A percentile compares a stretch with the other conserved stretches of the same genome.
These are phyloP conservation scores for Phytopythium delawarense DNA, from an alignment of 352 stramenopile species.

Conservation along the genomic window DNA sequence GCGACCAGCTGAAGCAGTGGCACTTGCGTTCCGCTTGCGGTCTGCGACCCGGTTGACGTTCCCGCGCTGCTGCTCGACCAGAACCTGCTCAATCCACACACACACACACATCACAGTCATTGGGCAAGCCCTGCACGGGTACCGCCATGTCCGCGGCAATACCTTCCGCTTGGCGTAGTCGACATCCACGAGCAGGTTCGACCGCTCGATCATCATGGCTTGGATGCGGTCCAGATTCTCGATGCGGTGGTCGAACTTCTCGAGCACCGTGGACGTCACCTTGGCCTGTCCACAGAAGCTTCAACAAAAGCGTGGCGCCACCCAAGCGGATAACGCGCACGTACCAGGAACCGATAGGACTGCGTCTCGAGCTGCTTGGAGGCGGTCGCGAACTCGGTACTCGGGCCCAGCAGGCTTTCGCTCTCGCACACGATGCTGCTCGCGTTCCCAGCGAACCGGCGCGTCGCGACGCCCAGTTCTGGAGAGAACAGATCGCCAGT, in stretches of 20 bases:
- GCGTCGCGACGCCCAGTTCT: constrained; percentile 8
- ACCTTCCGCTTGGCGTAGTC: constrained; percentile 74
- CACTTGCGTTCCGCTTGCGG: constrained; percentile 45
- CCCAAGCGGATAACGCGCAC: neutral
- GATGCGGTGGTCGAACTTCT: constrained; percentile 37
- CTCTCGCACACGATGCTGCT: constrained; percentile 6
- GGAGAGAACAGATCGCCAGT: neutral
- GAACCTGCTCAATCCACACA: constrained; percentile 32
- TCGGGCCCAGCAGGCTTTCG: constrained; percentile 4
- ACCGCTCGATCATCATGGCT: constrained; percentile 34
- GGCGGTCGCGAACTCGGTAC: constrained; percentile 7
- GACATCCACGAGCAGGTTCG: constrained; percentile 55
- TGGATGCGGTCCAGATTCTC: constrained; percentile 30
- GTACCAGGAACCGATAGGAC: constrained; percentile 11
- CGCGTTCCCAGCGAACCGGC: constrained; percentile 2
- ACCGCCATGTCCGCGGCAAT: neutral
- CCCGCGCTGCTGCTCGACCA: constrained; percentile 49
- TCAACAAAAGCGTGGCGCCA: too few species aligned
- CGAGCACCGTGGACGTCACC: constrained; percentile 31
- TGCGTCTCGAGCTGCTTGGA: constrained; percentile 10
- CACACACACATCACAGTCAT: neutral
- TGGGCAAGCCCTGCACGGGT: neutral
- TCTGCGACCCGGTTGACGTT: constrained; percentile 55
- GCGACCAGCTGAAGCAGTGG: neutral
- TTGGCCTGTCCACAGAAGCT: constrained; percentile 17